Percentiles rank a stretch among this genome's conserved stretches.
Conservation (phyloP, 345 rosid genomes). For the Reutealis trisperma region DNA sequence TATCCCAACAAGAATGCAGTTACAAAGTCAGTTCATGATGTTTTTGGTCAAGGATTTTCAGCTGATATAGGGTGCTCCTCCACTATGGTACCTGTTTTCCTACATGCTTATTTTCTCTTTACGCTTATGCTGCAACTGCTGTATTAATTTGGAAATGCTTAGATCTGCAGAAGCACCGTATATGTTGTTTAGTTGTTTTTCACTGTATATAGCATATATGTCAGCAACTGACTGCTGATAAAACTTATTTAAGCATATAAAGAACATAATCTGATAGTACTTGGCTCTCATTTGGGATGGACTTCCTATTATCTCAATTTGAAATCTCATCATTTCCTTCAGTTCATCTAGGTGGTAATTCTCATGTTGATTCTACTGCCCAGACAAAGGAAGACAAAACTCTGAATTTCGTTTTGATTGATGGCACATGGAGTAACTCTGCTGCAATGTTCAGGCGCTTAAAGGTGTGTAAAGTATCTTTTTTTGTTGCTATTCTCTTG, state of each 20-base stretch:
- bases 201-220: no score
- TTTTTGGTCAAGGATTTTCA: slow-evolving; percentile 40
- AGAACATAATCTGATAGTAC: not conserved
- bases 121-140: not conserved
- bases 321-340: slow-evolving; percentile 13
- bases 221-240: not conserved
- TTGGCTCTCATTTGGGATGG: not conserved
- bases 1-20: slow-evolving; percentile 79
- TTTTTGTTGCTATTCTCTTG: not conserved
- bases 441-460: slow-evolving; percentile 93
- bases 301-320: slow-evolving; percentile 8
- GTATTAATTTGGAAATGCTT: slow-evolving; percentile 2
- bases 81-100: slow-evolving; percentile 35
- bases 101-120: slow-evolving; percentile 8
- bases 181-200: not conserved
- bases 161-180: not conserved
- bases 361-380: slow-evolving; percentile 31
- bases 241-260: not conserved
- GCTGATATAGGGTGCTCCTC: slow-evolving; percentile 33
- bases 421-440: slow-evolving; percentile 98
- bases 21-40: slow-evolving; percentile 55
- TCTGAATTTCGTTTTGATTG: slow-evolving; percentile 76
- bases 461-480: slow-evolving; percentile 46
- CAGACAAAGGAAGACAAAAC: slow-evolving; percentile 50
- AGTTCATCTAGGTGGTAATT: slow-evolving; percentile 21